Conservation (phyloP, 352 stramenopile genomes). For the Aphanomyces cochlioides region DNA sequence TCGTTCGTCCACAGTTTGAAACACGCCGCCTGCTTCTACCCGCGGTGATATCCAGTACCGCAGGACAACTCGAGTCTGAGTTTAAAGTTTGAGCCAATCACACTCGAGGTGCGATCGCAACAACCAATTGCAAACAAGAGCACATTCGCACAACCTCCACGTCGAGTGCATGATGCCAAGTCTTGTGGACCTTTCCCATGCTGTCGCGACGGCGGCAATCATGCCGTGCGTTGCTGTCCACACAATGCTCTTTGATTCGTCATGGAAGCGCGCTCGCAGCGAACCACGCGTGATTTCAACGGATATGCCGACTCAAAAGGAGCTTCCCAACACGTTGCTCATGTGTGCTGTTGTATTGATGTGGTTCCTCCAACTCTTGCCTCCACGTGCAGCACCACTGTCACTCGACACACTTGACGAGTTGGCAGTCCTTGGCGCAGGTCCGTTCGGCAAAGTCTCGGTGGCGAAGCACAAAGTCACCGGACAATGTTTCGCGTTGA, state of each 20-base stretch:
- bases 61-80: no score
- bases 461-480: constrained; percentile 1
- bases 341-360: no score
- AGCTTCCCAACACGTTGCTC: no score
- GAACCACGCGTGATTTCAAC: background rate
- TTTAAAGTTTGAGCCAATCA: no score
- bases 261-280: background rate
- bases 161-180: background rate
- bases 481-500: constrained; percentile 6
- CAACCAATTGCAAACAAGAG: background rate
- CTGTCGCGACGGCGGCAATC: background rate
- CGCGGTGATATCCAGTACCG: no score
- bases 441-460: constrained; percentile 11
- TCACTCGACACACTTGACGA: background rate
- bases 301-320: background rate
- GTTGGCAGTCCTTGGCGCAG: constrained; percentile 3
- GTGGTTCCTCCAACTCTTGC: background rate
- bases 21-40: no score
- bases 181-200: constrained; percentile 1
- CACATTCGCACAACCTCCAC: no score
- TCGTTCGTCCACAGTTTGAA: no score
- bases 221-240: constrained; percentile 4
- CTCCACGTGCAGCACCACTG: background rate
- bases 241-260: constrained; percentile 8
- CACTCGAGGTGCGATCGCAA: background rate